phyloP scores from a whole-genome alignment of 495 filamentous ascomycete genomes.

The Lasiosphaeris hirsuta region DNA sequence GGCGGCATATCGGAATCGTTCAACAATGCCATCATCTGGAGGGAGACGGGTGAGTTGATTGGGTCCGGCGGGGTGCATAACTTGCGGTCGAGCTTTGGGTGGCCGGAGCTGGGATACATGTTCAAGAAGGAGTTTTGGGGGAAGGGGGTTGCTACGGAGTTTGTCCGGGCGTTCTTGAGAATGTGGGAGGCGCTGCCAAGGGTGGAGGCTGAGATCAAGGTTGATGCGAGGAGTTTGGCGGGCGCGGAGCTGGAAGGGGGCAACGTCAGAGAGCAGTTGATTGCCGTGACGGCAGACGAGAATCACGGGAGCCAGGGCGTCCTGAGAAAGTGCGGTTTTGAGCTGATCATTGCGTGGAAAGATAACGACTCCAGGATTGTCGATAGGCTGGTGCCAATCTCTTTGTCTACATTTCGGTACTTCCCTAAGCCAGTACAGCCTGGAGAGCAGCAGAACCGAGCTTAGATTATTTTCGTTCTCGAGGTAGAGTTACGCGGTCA shows the following conservation, averaged over 20 bases:
- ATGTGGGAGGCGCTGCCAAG: constrained; percentile 41
- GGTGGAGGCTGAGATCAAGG: constrained; percentile 27
- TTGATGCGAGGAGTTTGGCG: constrained; percentile 23
- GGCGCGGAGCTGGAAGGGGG: constrained; percentile 17
- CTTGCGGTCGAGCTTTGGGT: constrained; percentile 25
- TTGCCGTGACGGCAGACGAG: constrained; percentile 32
- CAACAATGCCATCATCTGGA: constrained; percentile 41
- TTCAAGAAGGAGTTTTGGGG: constrained; percentile 44
- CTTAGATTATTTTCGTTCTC: not conserved
- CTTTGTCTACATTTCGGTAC: constrained; percentile 23
- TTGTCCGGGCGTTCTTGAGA: constrained; percentile 36
- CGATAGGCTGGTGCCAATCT: not conserved
- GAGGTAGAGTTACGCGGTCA: no score
- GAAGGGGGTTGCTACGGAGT: constrained; percentile 44
- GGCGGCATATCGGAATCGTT: constrained; percentile 13
- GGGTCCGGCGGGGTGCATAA: constrained; percentile 38
- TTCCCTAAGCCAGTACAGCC: not conserved
- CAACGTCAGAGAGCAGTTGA: constrained; percentile 20
- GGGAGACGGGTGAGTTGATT: constrained; percentile 35
- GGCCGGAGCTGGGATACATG: constrained; percentile 52
- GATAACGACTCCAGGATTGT: constrained; percentile 16
- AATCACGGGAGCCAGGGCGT: constrained; percentile 39
- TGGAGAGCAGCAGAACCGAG: not conserved
- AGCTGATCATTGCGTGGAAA: constrained; percentile 25
- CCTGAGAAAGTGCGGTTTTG: constrained; percentile 39